phyloP scores from a whole-genome alignment of 2,329 filamentous ascomycete species.

The Sclerotinia spermophila region DNA sequence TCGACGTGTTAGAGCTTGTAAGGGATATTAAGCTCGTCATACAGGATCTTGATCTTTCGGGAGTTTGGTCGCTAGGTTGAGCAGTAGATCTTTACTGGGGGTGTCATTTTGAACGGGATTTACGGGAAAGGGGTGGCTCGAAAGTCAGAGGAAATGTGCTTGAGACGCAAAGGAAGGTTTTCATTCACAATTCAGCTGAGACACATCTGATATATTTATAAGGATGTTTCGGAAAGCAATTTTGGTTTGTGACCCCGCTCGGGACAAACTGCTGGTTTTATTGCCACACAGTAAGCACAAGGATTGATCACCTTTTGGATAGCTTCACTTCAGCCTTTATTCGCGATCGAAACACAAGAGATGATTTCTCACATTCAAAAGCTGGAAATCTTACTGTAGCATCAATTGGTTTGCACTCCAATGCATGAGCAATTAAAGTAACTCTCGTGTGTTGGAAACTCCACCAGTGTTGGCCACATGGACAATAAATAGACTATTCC shows the following conservation, averaged over 20 bases:
- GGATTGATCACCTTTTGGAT: too few species aligned
- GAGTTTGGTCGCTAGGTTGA: conserved; percentile 10
- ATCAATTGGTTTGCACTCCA: background rate
- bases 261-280: background rate
- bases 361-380: background rate
- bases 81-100: too few species aligned
- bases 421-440: too few species aligned
- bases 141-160: background rate
- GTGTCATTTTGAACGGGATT: background rate
- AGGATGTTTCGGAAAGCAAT: background rate
- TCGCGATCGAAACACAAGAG: background rate
- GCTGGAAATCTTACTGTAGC: too few species aligned
- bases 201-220: too few species aligned
- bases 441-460: background rate
- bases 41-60: conserved; percentile 42
- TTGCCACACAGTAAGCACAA: background rate
- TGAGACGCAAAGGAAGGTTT: background rate
- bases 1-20: conserved; percentile 22
- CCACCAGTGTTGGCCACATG: background rate
- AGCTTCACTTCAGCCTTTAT: background rate
- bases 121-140: background rate
- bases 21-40: conserved; percentile 40
- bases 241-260: background rate
- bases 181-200: too few species aligned
- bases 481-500: background rate